phyloP scores from a whole-genome alignment of 306 rosid genomes.

The Cyclanthera cordifolia region DNA sequence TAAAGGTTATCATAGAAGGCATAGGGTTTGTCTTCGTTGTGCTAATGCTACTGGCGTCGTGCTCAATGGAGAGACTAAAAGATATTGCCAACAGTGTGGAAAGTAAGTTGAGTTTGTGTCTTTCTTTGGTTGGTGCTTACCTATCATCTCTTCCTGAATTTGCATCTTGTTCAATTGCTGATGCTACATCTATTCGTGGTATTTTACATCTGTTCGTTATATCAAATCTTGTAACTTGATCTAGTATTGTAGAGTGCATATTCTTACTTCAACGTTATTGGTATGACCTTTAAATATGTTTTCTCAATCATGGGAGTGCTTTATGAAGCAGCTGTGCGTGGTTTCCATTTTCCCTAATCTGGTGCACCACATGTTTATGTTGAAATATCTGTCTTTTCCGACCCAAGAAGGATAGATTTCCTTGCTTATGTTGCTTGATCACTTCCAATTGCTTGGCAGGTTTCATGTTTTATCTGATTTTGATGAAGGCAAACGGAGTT shows the following conservation, averaged over 20 bases:
- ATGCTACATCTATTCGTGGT: neutral
- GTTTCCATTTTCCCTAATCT: neutral
- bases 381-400: neutral
- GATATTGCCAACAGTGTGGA: slow-evolving; percentile 98
- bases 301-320: neutral
- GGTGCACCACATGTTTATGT: neutral
- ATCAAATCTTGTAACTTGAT: neutral
- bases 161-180: neutral
- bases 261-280: neutral
- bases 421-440: neutral
- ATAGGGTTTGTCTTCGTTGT: slow-evolving; percentile 77
- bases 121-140: neutral
- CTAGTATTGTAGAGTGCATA: neutral
- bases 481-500: slow-evolving; percentile 94
- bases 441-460: slow-evolving; percentile 33
- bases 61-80: slow-evolving; percentile 48
- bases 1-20: slow-evolving; percentile 81
- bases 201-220: neutral
- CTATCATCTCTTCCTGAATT: neutral
- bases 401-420: neutral
- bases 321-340: neutral
- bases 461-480: slow-evolving; percentile 75
- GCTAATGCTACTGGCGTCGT: slow-evolving; percentile 56
- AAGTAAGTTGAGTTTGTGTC: slow-evolving; percentile 37
- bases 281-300: slow-evolving; percentile 4